Evolutionary conservation across 495 filamentous ascomycete genomes (phyloP).

Genomic region (Lasiosphaeria hispida): DNA sequence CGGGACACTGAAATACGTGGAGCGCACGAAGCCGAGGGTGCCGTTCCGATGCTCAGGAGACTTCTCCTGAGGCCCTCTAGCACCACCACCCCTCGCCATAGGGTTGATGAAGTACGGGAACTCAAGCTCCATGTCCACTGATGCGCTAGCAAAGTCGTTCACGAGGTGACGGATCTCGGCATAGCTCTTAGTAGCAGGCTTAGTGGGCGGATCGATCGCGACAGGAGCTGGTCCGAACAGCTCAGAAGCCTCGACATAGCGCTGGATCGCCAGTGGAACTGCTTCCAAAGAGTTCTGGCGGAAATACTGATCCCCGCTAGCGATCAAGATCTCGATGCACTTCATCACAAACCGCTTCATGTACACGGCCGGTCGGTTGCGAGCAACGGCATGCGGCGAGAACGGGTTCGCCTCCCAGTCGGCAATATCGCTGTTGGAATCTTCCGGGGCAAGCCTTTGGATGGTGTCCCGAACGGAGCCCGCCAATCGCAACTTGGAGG

Average conservation of each 20-base stretch:
- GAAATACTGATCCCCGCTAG: slow-evolving; percentile 36
- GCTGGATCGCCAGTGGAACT: slow-evolving; percentile 32
- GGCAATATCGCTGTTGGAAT: neutral
- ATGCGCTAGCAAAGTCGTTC: slow-evolving; percentile 1
- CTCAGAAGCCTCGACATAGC: slow-evolving; percentile 36
- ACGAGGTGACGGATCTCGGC: too few relatives aligned
- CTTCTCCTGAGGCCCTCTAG: neutral
- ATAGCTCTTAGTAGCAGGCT: too few relatives aligned
- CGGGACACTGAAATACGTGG: slow-evolving; percentile 34
- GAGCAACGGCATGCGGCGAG: slow-evolving; percentile 12
- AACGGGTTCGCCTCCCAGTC: neutral
- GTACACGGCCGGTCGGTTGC: slow-evolving; percentile 30
- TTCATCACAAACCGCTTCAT: slow-evolving; percentile 35
- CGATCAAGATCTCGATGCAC: slow-evolving; percentile 39
- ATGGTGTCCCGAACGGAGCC: neutral
- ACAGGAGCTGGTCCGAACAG: slow-evolving; percentile 25
- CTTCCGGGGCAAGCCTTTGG: neutral
- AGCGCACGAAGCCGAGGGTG: neutral
- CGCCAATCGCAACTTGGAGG: neutral
- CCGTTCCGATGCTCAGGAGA: neutral
- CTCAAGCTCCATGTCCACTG: slow-evolving; percentile 8
- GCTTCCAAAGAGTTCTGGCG: slow-evolving; percentile 32
- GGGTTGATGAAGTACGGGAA: slow-evolving; percentile 9
- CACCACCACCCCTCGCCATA: neutral
- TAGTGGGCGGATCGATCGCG: too few relatives aligned